Evolutionary conservation across 257 asterid genomes (phyloP).

Genomic region (Linderniella brevidens): DNA sequence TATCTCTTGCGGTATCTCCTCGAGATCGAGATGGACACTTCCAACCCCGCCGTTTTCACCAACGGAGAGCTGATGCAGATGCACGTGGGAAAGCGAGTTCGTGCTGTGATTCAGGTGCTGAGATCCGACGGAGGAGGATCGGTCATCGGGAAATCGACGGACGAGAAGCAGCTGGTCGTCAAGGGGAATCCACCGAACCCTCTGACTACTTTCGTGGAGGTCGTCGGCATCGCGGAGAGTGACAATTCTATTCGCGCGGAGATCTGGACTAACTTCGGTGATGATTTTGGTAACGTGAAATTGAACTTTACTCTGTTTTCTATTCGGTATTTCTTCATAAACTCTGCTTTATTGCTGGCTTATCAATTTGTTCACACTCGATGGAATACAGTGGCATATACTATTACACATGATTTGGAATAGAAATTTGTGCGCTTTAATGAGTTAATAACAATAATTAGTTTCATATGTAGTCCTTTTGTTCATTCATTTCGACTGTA

Average conservation of each 20-base stretch:
- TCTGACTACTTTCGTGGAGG: slow-evolving; percentile 67
- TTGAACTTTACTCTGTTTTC: background rate
- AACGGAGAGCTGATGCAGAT: slow-evolving; percentile 56
- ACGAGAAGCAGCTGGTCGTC: slow-evolving; percentile 56
- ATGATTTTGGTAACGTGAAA: slow-evolving; percentile 33
- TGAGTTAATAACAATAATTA: too few relatives aligned
- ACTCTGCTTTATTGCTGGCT: background rate
- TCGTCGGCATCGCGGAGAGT: slow-evolving; percentile 71
- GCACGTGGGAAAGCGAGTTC: slow-evolving; percentile 59
- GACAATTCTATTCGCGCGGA: slow-evolving; percentile 60
- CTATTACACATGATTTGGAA: too few relatives aligned
- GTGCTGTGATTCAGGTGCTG: slow-evolving; percentile 68
- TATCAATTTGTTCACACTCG: background rate
- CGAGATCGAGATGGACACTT: slow-evolving; percentile 41
- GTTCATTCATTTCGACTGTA: too few relatives aligned
- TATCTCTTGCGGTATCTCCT: background rate
- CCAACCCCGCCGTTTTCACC: slow-evolving; percentile 74
- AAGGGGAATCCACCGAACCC: slow-evolving; percentile 55
- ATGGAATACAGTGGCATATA: too few relatives aligned
- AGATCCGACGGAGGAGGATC: slow-evolving; percentile 58
- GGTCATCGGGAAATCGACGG: slow-evolving; percentile 72
- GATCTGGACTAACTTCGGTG: slow-evolving; percentile 77
- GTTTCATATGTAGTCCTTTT: too few relatives aligned
- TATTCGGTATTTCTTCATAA: background rate
- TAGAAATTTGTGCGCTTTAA: too few relatives aligned